These are phyloP conservation scores for Tylopilus sp. DNA, from an alignment of 1,284 basidiomycete species.

Conservation along the genomic window DNA sequence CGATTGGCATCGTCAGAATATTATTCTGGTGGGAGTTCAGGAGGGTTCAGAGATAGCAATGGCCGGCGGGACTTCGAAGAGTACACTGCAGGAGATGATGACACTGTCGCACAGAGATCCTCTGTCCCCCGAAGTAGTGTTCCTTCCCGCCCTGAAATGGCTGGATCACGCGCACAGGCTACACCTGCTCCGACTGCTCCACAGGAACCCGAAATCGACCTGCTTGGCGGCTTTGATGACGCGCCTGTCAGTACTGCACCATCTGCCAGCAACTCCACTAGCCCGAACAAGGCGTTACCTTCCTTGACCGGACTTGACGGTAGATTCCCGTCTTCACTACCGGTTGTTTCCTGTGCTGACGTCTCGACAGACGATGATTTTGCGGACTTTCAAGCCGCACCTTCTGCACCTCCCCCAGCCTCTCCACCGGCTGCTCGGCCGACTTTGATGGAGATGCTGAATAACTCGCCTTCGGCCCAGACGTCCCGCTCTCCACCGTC, in stretches of 20 bases:
- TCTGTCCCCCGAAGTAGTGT: slow-evolving; percentile 32
- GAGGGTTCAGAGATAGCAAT: slow-evolving; percentile 58
- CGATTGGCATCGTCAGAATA: slow-evolving; percentile 34
- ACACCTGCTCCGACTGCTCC: slow-evolving; percentile 46
- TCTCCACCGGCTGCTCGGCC: slow-evolving; percentile 41
- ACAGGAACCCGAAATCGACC: slow-evolving; percentile 57
- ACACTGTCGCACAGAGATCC: slow-evolving; percentile 46
- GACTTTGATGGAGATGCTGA: slow-evolving; percentile 55
- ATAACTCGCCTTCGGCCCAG: slow-evolving; percentile 35
- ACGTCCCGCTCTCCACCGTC: slow-evolving; percentile 21
- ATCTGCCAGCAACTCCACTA: slow-evolving; percentile 31
- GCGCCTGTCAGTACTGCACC: slow-evolving; percentile 37
- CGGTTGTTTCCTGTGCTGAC: slow-evolving; percentile 11
- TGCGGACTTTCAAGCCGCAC: slow-evolving; percentile 86
- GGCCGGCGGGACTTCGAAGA: slow-evolving; percentile 76
- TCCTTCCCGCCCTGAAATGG: slow-evolving; percentile 20
- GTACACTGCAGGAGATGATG: slow-evolving; percentile 97
- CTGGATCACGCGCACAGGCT: slow-evolving; percentile 26
- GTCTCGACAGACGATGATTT: slow-evolving; percentile 75
- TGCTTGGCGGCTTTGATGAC: slow-evolving; percentile 78
- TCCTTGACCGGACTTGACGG: slow-evolving; percentile 35
- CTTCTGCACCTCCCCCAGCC: slow-evolving; percentile 41
- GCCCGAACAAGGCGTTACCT: slow-evolving; percentile 62
- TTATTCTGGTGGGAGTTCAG: slow-evolving; percentile 49
- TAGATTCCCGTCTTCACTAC: slow-evolving; percentile 2